These are phyloP conservation scores for Tremellales sp. DNA, from an alignment of 1,284 basidiomycete species.

Conservation along the genomic window DNA sequence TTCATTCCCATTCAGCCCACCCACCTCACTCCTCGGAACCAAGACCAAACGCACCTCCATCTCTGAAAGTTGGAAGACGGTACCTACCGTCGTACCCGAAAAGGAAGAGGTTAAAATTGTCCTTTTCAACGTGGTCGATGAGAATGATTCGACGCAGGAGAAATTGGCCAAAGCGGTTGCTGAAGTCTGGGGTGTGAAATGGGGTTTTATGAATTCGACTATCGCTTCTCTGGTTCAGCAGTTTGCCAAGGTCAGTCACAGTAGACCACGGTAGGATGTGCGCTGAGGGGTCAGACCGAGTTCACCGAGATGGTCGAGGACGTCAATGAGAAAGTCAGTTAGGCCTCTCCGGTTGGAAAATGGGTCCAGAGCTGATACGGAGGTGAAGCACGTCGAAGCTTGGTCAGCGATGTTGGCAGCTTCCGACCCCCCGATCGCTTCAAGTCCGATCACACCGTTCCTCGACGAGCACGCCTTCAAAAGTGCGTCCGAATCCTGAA, in stretches of 20 bases:
- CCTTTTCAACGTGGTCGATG: constrained; percentile 80
- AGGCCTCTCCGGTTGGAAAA: background rate
- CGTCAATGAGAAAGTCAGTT: constrained; percentile 66
- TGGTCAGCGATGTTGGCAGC: constrained; percentile 79
- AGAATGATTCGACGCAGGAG: constrained; percentile 69
- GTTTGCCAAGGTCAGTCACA: constrained; percentile 37
- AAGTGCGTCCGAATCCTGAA: constrained; percentile 26
- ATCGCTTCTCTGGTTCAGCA: constrained; percentile 55
- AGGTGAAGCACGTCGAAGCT: constrained; percentile 65
- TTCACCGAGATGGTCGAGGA: constrained; percentile 73
- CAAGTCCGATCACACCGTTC: constrained; percentile 74
- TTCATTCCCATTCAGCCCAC: constrained; percentile 50
- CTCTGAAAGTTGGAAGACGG: constrained; percentile 35
- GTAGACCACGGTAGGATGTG: constrained; percentile 1
- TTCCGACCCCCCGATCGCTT: constrained; percentile 68
- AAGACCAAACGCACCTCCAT: constrained; percentile 18
- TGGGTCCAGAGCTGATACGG: background rate
- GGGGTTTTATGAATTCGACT: constrained; percentile 75
- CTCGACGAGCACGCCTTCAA: constrained; percentile 64
- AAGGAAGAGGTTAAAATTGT: constrained; percentile 62
- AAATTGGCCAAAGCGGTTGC: constrained; percentile 69
- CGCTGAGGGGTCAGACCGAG: constrained; percentile 41
- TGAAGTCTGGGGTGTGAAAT: constrained; percentile 73
- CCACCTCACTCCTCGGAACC: constrained; percentile 3
- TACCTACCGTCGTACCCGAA: constrained; percentile 51